A percentile compares a stretch with the other conserved stretches of the same genome.
phyloP scores from a whole-genome alignment of 495 filamentous ascomycete genomes.

The Talaromyces thailandensis region DNA sequence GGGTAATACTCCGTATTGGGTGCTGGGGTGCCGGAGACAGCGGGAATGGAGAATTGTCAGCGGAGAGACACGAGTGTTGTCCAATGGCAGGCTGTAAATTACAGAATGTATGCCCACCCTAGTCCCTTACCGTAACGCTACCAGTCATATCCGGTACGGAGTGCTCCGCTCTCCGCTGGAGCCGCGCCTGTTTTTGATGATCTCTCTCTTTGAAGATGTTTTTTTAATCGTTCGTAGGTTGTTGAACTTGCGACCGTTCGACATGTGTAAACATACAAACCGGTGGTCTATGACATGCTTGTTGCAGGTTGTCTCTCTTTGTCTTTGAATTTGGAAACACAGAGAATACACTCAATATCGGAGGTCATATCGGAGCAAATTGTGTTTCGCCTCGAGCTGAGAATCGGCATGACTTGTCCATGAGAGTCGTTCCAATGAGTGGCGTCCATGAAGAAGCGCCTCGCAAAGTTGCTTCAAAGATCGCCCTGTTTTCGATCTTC shows the following conservation, averaged over 20 bases:
- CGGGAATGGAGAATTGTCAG: neutral
- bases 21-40: neutral
- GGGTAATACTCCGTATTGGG: neutral
- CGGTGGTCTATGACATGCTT: no score
- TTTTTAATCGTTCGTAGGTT: neutral
- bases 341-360: neutral
- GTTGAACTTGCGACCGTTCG: no score
- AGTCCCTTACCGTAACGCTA: neutral
- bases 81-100: neutral
- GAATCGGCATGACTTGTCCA: neutral
- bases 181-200: neutral
- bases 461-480: neutral
- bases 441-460: neutral
- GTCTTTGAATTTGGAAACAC: neutral
- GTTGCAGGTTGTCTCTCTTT: neutral
- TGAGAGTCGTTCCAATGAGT: neutral
- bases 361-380: neutral
- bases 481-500: neutral
- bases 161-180: constrained; percentile 3
- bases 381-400: neutral
- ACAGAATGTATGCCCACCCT: neutral
- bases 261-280: no score
- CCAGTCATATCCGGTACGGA: neutral
- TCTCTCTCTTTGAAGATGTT: neutral
- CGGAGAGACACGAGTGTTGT: neutral